Conservation (phyloP, 2,329 filamentous ascomycete genomes). For the Davidsoniella australis region DNA sequence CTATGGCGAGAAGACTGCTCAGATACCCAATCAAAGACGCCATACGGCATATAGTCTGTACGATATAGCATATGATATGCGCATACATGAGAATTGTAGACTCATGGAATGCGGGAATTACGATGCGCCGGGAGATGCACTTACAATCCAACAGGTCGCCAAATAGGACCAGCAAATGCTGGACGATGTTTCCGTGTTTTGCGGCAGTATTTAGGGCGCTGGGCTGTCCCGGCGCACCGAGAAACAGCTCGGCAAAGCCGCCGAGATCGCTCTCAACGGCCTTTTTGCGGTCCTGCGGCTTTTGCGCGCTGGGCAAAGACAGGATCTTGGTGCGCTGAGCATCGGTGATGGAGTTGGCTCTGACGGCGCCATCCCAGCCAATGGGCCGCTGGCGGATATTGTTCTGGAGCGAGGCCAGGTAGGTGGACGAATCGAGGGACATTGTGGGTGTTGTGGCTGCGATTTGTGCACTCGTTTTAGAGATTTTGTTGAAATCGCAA, state of each 20-base stretch:
- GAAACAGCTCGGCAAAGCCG: conserved; percentile 64
- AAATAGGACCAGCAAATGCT: conserved; percentile 83
- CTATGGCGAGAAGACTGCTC: too few species aligned
- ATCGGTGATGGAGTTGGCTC: conserved; percentile 85
- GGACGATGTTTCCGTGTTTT: conserved; percentile 77
- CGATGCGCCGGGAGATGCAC: conserved; percentile 15
- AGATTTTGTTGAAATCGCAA: not conserved
- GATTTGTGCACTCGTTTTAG: not conserved
- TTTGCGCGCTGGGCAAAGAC: conserved; percentile 88
- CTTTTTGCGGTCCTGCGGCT: conserved; percentile 64
- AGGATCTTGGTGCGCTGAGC: conserved; percentile 90
- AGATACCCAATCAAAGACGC: too few species aligned
- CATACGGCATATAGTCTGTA: too few species aligned
- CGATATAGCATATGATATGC: not conserved
- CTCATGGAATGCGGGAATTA: conserved; percentile 6
- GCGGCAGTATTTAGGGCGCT: conserved; percentile 70
- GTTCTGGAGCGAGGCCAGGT: conserved; percentile 73
- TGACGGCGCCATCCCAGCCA: conserved; percentile 91
- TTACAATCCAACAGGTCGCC: conserved; percentile 75
- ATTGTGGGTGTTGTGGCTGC: conserved; percentile 28
- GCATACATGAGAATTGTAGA: not conserved
- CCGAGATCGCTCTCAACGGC: conserved; percentile 64
- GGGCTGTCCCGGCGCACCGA: conserved; percentile 52
- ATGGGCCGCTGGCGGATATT: conserved; percentile 94
- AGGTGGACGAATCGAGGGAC: conserved; percentile 84